Percentiles rank a stretch among this genome's conserved stretches.
Conservation (phyloP, 768 basidiomycete genomes). For the Pleurotus tuoliensis region DNA sequence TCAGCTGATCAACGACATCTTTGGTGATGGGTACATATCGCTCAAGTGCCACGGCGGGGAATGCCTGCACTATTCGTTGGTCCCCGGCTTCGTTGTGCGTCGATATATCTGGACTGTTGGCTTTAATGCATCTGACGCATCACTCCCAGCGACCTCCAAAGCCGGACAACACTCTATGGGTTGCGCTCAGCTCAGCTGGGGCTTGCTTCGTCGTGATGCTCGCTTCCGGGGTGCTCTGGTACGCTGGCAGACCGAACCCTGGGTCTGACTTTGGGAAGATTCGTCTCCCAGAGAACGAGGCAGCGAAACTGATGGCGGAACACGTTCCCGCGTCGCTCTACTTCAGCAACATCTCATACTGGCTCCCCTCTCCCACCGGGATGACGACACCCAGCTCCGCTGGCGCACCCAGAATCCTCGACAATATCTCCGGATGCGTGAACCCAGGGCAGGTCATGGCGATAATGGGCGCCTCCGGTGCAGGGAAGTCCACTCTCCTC, state of each 20-base stretch:
- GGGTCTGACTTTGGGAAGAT: constrained; percentile 69
- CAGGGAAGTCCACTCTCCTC: constrained; percentile 93
- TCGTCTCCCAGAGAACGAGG: constrained; percentile 76
- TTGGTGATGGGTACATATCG: constrained; percentile 89
- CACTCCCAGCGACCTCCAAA: constrained; percentile 61
- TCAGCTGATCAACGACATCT: constrained; percentile 86
- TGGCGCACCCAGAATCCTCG: constrained; percentile 46
- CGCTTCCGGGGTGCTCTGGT: constrained; percentile 79
- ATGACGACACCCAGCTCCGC: constrained; percentile 30
- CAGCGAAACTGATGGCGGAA: constrained; percentile 84
- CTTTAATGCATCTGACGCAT: background rate
- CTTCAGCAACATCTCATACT: constrained; percentile 82
- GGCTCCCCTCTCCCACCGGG: constrained; percentile 34
- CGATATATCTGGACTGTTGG: background rate
- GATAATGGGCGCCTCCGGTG: constrained; percentile 96
- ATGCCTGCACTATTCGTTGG: constrained; percentile 89
- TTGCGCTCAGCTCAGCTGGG: constrained; percentile 80
- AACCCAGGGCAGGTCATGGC: constrained; percentile 90
- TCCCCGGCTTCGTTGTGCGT: constrained; percentile 85
- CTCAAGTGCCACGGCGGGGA: constrained; percentile 87
- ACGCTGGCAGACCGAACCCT: constrained; percentile 71
- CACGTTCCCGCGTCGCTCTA: constrained; percentile 94
- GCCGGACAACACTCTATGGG: constrained; percentile 78
- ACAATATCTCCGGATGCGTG: constrained; percentile 76
- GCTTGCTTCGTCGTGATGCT: constrained; percentile 73